These are phyloP conservation scores for Telopea speciosissima DNA, from an alignment of 177 flowering plant species.

Conservation along the genomic window DNA sequence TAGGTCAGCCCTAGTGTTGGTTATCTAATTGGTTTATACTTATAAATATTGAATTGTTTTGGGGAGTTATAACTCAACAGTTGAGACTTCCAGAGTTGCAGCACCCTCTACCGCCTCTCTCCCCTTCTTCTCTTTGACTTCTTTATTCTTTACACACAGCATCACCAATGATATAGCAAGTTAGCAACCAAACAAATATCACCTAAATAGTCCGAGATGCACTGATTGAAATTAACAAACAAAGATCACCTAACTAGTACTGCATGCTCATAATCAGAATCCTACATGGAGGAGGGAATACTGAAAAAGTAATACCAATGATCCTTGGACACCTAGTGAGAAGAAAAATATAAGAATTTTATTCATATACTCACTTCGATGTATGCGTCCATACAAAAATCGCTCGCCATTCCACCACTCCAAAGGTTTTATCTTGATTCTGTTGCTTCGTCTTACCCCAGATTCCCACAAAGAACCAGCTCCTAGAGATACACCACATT, in stretches of 20 bases:
- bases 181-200: too few species aligned
- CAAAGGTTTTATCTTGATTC: slow-evolving; percentile 63
- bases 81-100: too few species aligned
- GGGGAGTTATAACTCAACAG: too few species aligned
- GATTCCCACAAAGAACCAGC: slow-evolving; percentile 50
- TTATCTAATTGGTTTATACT: too few species aligned
- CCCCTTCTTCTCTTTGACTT: too few species aligned
- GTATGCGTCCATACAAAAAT: slow-evolving; percentile 60
- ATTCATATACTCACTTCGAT: slow-evolving; percentile 48
- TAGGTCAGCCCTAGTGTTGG: too few species aligned
- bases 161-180: too few species aligned
- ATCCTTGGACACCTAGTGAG: background rate
- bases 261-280: too few species aligned
- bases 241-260: background rate
- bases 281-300: background rate
- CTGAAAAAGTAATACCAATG: background rate
- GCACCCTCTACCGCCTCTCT: too few species aligned
- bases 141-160: too few species aligned
- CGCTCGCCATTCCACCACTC: slow-evolving; percentile 89
- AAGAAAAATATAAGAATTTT: background rate
- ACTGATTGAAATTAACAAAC: too few species aligned
- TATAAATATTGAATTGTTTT: too few species aligned
- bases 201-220: background rate
- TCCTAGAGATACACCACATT: slow-evolving; percentile 24
- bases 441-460: slow-evolving; percentile 68